Evolutionary conservation across 495 filamentous ascomycete genomes (phyloP), one percentile per base, ranked within the genome.

Genomic region (Echria macrotheca): DNA sequence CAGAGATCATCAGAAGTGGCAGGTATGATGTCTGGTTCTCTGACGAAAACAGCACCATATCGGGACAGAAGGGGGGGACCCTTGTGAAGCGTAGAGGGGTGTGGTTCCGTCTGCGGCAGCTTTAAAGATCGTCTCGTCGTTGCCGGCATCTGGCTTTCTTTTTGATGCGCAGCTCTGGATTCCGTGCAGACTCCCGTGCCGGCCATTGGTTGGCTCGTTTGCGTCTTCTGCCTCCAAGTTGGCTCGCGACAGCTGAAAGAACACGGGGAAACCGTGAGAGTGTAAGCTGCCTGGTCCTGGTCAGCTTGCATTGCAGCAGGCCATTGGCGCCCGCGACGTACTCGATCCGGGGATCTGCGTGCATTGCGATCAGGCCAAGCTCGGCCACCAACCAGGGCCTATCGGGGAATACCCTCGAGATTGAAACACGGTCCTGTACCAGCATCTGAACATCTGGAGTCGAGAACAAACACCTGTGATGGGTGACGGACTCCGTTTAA

Each of bases 231-330:
- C n/a, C n/a, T n/a, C n/a, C n/a, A n/a, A n/a, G n/a, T n/a, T n/a
- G n/a, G n/a, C 8, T n/a, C n/a, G 15, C 24, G 38, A 21, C 37
- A 40, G 37, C 17, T 40, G 19, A 41, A 41, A 24, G 21, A 12
- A 31, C 7, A 21, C 19, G 38, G 15, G 21, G 38, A 24, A 21
- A 24, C 15, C 19, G 15, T 41, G 21, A 9, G n/a, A n/a, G 18
- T 19, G 18, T 21, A 23, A 9, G 38, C 18, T 41, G 38, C 38
- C 38, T 41, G 22, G 38, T 7, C 31, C 46, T 32, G 33, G 23
- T 39, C 46, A 31, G 46, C 35, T 29, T 40, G 46, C 46, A 48
- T 39, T 39, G 46, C 46, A 48, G 46, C 33, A 40, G 23, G 36
- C 17, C 12, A 39, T 39, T 39, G 35, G 35, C 46, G 46, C 35